phyloP scores from a whole-genome alignment of 2,329 filamentous ascomycete species.

The Zymoseptoria ardabiliae region DNA sequence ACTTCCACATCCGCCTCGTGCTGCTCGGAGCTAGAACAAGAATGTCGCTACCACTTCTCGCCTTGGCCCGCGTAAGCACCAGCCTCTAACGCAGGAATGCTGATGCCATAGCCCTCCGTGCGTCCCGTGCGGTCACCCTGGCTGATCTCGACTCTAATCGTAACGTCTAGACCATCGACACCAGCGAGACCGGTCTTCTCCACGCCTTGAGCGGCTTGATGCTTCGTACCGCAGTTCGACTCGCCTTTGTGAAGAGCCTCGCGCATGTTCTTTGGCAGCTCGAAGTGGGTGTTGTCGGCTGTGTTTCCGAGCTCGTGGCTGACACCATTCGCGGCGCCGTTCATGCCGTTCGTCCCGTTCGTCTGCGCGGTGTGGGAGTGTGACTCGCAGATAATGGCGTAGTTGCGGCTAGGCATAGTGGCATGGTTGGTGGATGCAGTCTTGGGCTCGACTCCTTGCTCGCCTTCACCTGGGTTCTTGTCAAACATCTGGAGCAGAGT shows the following conservation, averaged over 20 bases:
- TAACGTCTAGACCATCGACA: constrained; percentile 40
- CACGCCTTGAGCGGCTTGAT: constrained; percentile 57
- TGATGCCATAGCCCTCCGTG: constrained; percentile 46
- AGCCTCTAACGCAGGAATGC: constrained; percentile 37
- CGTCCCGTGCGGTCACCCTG: constrained; percentile 36
- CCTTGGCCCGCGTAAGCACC: constrained; percentile 20
- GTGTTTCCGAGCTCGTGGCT: constrained; percentile 2
- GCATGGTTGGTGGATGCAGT: constrained; percentile 69
- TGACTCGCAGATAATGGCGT: constrained; percentile 55
- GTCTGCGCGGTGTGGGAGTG: constrained; percentile 25
- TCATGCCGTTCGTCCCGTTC: constrained; percentile 18
- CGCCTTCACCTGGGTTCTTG: constrained; percentile 44
- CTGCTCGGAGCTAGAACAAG: not conserved
- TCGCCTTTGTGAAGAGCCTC: constrained; percentile 69
- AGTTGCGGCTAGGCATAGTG: constrained; percentile 69
- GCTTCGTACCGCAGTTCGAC: constrained; percentile 65
- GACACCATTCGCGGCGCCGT: constrained; percentile 11
- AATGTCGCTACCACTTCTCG: constrained; percentile 21
- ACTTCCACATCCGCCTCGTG: not conserved
- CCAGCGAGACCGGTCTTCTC: constrained; percentile 38
- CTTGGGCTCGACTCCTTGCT: constrained; percentile 47
- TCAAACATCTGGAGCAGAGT: constrained; percentile 57
- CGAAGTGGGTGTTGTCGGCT: constrained; percentile 35
- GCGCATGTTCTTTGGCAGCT: constrained; percentile 51
- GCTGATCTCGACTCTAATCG: constrained; percentile 42